Evolutionary conservation across 345 rosid genomes (phyloP), one percentile per base, ranked within the genome.

Genomic region (Boechera stricta): DNA sequence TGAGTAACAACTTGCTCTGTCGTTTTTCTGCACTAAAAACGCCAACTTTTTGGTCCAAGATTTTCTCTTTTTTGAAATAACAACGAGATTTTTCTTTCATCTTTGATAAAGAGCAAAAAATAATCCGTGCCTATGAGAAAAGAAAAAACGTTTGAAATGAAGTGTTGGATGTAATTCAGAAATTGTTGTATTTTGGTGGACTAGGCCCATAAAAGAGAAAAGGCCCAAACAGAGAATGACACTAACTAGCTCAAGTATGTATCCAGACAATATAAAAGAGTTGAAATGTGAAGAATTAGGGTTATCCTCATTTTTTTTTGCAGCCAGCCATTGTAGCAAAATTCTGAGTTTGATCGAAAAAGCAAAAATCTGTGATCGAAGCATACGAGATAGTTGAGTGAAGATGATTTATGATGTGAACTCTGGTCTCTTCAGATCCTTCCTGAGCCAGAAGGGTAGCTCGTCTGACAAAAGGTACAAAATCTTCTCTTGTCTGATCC

Each of bases 391-490:
- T 16, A 58, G n/a, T 42, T 41, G 47, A 10, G 49, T 10, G 68
- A 74, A 45, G 48, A 96, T 95, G 99, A 95, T 95, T 53, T 93
- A 95, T 93, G 99, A 93, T 90, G 97, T 95, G 47, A 93, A 86
- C 85, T 95, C 98, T 18, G 88, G 80, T 60, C 92, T 87, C 61
- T 95, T 95, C 87, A 94, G 88, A 51, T 87, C 96, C 18, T 95
- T 95, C 90, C 91, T 95, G 80, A 93, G 98, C 85, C 96, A 90
- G 86, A 95, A 91, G 85, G 96, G 97, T 10, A 89, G 93, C 73
- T 74, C 92, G 60, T 90, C 98, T 53, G 98, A 95, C 79, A 95
- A 87, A 85, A 93, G 97, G 99, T 91, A 36, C 10, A 32, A 42
- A 35, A 44, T 36, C 3, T 71, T 32, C 2, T 49, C 0, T 28